These are phyloP conservation scores for Stemphylium lycopersici DNA, from an alignment of 2,329 filamentous ascomycete species.

Conservation along the genomic window DNA sequence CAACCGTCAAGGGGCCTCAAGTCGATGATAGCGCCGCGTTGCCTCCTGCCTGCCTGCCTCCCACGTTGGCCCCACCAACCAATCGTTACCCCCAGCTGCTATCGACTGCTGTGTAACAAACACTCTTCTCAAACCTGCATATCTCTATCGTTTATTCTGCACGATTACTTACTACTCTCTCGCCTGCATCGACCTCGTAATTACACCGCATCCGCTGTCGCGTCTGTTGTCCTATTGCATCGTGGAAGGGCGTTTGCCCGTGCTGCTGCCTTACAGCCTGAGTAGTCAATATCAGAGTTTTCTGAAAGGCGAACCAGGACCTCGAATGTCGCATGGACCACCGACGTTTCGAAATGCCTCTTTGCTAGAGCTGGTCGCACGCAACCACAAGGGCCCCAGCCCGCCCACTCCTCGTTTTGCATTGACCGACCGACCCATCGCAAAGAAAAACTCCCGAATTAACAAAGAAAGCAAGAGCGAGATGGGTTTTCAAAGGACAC, in stretches of 20 bases:
- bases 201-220: no score
- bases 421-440: neutral
- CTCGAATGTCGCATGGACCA: neutral
- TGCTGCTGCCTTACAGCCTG: conserved; percentile 17
- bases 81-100: no score
- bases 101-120: no score
- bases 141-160: neutral
- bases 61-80: no score
- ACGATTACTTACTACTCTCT: neutral
- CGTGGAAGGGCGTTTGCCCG: conserved; percentile 7
- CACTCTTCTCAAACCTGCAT: no score
- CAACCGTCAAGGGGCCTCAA: no score
- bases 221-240: conserved; percentile 18
- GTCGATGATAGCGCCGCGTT: no score
- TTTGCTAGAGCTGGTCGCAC: neutral
- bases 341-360: neutral
- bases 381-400: neutral
- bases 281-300: conserved; percentile 6
- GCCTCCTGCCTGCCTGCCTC: no score
- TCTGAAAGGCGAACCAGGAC: neutral
- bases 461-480: neutral
- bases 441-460: neutral
- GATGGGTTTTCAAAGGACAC: neutral
- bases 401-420: neutral
- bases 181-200: neutral